Evolutionary conservation across 176 grass and related monocot genomes (phyloP), one percentile per base, ranked within the genome.

Genomic region (Leersia perrieri): DNA sequence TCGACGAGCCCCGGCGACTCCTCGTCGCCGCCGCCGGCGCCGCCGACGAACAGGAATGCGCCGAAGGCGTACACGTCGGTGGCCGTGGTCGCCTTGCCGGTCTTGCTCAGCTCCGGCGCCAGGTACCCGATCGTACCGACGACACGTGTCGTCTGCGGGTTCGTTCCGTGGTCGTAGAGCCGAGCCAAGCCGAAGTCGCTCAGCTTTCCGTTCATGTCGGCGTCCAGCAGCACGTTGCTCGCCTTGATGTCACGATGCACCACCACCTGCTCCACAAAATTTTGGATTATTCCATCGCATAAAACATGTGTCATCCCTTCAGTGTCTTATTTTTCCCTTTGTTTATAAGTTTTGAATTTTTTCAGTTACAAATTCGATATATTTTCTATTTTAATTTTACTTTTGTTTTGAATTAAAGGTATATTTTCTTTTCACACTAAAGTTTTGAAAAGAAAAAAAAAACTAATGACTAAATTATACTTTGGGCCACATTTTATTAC

Each of bases 241-340:
- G 95, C 38, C 70, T 98, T 98, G 35, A 98, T 90, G 84, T 98
- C 95, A 23, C 95, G 86, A 79, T 98, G 94, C 73, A 97, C 86
- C 69, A 97, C 94, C 73, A 97, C 88, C 73, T 97, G n/a, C n/a
- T n/a, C n/a, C n/a, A n/a, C n/a, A n/a, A n/a, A n/a, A n/a, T n/a
- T n/a, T n/a, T n/a, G n/a, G n/a, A n/a, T n/a, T n/a, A n/a, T n/a
- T n/a, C n/a, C n/a, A n/a, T n/a, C n/a, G n/a, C n/a, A n/a, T n/a
- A n/a, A n/a, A n/a, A n/a, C n/a, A n/a, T n/a, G n/a, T n/a, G n/a
- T n/a, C n/a, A n/a, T n/a, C n/a, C n/a, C n/a, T n/a, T n/a, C n/a
- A n/a, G n/a, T n/a, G n/a, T n/a, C n/a, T n/a, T n/a, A n/a, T n/a
- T n/a, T n/a, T n/a, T n/a, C n/a, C n/a, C n/a, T n/a, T n/a, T n/a